A percentile compares a stretch with the other conserved stretches of the same genome.
phyloP scores from a whole-genome alignment of 1,284 basidiomycete genomes.

The Cutaneotrichosporon sp. region DNA sequence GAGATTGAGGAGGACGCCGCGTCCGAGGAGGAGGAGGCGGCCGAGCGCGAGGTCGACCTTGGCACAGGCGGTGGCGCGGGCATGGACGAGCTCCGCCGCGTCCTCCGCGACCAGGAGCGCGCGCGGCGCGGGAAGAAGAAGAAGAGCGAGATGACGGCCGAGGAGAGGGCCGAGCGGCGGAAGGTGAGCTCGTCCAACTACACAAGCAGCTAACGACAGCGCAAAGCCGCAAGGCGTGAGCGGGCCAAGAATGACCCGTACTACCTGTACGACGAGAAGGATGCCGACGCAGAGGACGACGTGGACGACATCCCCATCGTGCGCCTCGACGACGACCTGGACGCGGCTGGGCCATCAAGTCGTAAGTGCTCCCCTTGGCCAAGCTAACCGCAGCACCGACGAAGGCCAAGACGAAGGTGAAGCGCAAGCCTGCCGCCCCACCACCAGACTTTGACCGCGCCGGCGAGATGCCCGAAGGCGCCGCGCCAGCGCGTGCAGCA shows the following conservation, averaged over 20 bases:
- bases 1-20: conserved; percentile 26
- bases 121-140: conserved; percentile 47
- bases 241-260: conserved; percentile 80
- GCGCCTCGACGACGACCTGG: conserved; percentile 60
- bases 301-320: conserved; percentile 84
- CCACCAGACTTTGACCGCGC: conserved; percentile 63
- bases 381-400: not conserved
- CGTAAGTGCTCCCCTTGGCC: not conserved
- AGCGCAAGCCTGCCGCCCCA: conserved; percentile 27
- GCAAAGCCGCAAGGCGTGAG: conserved; percentile 70
- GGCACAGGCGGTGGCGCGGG: conserved; percentile 48
- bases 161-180: conserved; percentile 47
- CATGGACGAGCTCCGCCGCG: conserved; percentile 53
- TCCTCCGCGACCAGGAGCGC: conserved; percentile 54
- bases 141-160: conserved; percentile 38
- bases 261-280: conserved; percentile 65
- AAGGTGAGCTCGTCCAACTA: conserved; percentile 31
- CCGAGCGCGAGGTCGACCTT: conserved; percentile 39
- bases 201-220: conserved; percentile 55
- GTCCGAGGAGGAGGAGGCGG: conserved; percentile 42
- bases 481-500: conserved; percentile 43
- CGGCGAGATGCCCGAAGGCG: conserved; percentile 79
- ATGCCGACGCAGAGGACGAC: conserved; percentile 66
- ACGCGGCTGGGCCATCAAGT: conserved; percentile 37
- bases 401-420: conserved; percentile 14